Evolutionary conservation across 2,329 filamentous ascomycete genomes (phyloP), one percentile per base, ranked within the genome.

Genomic region (Fonsecaea nubica): DNA sequence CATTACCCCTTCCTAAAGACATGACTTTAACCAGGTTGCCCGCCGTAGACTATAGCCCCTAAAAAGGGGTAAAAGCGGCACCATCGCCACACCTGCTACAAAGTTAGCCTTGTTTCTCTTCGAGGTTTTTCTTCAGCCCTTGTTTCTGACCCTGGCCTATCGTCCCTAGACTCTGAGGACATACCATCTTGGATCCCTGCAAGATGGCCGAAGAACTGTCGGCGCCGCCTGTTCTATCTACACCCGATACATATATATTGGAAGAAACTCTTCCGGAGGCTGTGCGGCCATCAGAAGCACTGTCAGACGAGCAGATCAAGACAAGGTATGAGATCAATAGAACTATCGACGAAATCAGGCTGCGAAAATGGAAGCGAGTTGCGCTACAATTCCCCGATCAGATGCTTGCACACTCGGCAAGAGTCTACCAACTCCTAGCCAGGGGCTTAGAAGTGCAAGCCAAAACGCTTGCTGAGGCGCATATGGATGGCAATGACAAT

Each of bases 381-480:
- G 95, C 93, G 0, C 81, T 99, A n/a, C 95, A 99, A 76, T 98
- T 99, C 73, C 94, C 95, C 0, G 95, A 99, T 79, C 85, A 90
- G 33, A 96, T 98, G 92, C 85, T 99, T 0, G 83, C 87, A 0
- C 93, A 99, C 83, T 92, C 92, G 8, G 90, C 92, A 4, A 85
- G 90, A 64, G 91, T 97, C 0, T 92, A 90, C 64, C 87, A 89
- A 62, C 81, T 87, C 0, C 79, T 96, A 68, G 82, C 82, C 63
- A 79, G 81, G 53, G 85, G 84, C 0, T 75, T 90, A 57, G 77
- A 77, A 45, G 71, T 74, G 21, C 60, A 61, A 32, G 30, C 45
- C 13, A 50, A 48, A 50, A 42, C 25, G 45, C 35, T 35, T 9
- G 54, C 25, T 4, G 45, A 33, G 61, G 4, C 38, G 54, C 35